These are phyloP conservation scores for Elaeis oleifera DNA, from an alignment of 202 grass and related monocot genomes.

Conservation along the genomic window DNA sequence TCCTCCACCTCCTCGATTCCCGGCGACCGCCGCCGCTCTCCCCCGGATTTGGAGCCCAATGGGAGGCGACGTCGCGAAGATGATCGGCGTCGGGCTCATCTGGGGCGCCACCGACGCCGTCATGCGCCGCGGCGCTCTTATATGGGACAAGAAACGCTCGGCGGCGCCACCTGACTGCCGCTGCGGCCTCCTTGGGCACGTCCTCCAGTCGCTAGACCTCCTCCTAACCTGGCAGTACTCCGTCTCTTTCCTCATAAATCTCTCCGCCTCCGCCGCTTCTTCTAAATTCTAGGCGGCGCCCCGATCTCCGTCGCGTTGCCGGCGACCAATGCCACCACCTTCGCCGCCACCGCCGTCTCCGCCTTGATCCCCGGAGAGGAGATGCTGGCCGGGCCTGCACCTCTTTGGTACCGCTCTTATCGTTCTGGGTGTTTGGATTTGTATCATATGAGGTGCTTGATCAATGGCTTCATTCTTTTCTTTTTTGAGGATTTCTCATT, in stretches of 20 bases:
- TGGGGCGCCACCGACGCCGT: slow-evolving; percentile 73
- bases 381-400: slow-evolving; percentile 29
- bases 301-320: slow-evolving; percentile 81
- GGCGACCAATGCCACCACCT: slow-evolving; percentile 74
- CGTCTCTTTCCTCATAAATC: slow-evolving; percentile 49
- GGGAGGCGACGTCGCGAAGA: slow-evolving; percentile 35
- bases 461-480: too few species aligned
- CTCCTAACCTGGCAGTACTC: slow-evolving; percentile 77
- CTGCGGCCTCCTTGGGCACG: slow-evolving; percentile 4
- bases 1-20: too few species aligned
- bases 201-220: slow-evolving; percentile 38
- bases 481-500: too few species aligned
- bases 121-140: slow-evolving; percentile 63
- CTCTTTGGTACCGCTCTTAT: slow-evolving; percentile 54
- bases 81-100: slow-evolving; percentile 54
- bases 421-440: slow-evolving; percentile 64
- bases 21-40: too few species aligned
- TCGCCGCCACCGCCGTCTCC: slow-evolving; percentile 61
- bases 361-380: slow-evolving; percentile 50
- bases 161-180: not conserved
- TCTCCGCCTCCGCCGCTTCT: slow-evolving; percentile 64
- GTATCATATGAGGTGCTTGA: slow-evolving; percentile 40
- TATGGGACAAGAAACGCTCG: slow-evolving; percentile 40
- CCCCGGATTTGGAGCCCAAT: not conserved
- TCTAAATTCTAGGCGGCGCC: slow-evolving; percentile 49